phyloP scores from a whole-genome alignment of 2,329 filamentous ascomycete species.

The Lachnum nothofagi region DNA sequence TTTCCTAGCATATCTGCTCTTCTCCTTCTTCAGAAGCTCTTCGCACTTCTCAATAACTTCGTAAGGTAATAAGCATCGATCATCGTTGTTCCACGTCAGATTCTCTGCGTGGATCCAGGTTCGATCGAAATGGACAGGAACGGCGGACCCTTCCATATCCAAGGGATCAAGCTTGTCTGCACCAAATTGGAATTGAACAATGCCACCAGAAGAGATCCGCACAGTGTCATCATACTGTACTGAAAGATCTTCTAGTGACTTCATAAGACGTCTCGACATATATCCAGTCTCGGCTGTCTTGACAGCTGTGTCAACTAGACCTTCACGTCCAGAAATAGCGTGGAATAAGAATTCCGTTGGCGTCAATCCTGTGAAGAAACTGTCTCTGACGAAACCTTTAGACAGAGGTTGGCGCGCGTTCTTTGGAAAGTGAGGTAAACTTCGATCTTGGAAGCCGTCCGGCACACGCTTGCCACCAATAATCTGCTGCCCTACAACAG shows the following conservation, averaged over 20 bases:
- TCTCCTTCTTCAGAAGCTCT: conserved; percentile 62
- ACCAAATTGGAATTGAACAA: conserved; percentile 97
- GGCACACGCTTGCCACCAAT: conserved; percentile 88
- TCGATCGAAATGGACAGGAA: conserved; percentile 85
- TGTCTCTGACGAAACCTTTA: conserved; percentile 95
- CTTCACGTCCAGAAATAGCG: conserved; percentile 96
- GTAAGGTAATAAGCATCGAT: conserved; percentile 65
- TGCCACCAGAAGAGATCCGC: conserved; percentile 77
- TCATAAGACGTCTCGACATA: conserved; percentile 98
- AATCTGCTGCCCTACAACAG: conserved; percentile 95
- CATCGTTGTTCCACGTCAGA: conserved; percentile 72
- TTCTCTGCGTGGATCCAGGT: conserved; percentile 80
- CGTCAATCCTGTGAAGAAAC: conserved; percentile 87
- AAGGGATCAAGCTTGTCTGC: conserved; percentile 93
- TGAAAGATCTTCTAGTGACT: conserved; percentile 90
- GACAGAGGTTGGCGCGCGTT: conserved; percentile 86
- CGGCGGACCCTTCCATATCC: conserved; percentile 93
- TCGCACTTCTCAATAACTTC: conserved; percentile 68
- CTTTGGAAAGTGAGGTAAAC: conserved; percentile 90
- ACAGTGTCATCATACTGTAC: conserved; percentile 93
- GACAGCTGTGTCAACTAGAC: conserved; percentile 95
- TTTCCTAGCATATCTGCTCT: conserved; percentile 56
- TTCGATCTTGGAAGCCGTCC: conserved; percentile 94
- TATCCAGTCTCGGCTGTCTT: conserved; percentile 99
- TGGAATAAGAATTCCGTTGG: conserved; percentile 97